phyloP scores from a whole-genome alignment of 2,329 filamentous ascomycete genomes.

The Lomentospora prolificans region DNA sequence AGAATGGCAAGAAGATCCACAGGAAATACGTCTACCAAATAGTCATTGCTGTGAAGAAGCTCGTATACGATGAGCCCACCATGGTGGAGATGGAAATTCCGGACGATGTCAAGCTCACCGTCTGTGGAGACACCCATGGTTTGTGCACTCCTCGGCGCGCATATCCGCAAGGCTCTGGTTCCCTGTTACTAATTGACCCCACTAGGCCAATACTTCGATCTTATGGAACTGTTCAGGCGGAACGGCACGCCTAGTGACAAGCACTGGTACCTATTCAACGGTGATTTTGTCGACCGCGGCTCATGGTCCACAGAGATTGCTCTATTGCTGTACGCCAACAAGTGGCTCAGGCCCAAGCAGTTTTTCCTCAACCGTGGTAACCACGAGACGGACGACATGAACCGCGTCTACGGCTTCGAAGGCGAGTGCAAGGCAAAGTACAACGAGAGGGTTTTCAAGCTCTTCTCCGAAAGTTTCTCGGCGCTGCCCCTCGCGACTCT shows the following conservation, averaged over 20 bases:
- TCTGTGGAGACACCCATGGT: slow-evolving; percentile 97
- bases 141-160: slow-evolving; percentile 20
- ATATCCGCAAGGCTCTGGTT: neutral
- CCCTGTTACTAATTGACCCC: neutral
- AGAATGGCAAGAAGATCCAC: slow-evolving; percentile 88
- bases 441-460: slow-evolving; percentile 88
- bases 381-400: slow-evolving; percentile 99
- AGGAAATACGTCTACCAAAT: slow-evolving; percentile 98
- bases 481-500: slow-evolving; percentile 85
- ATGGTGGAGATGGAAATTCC: slow-evolving; percentile 91
- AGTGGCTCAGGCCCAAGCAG: slow-evolving; percentile 77
- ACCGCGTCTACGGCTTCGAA: slow-evolving; percentile 95
- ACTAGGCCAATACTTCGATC: slow-evolving; percentile 88
- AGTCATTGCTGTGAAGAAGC: slow-evolving; percentile 76
- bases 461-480: slow-evolving; percentile 97
- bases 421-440: slow-evolving; percentile 98
- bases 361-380: slow-evolving; percentile 98
- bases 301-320: slow-evolving; percentile 99
- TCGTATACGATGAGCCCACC: slow-evolving; percentile 85
- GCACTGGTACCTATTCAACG: slow-evolving; percentile 95
- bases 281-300: slow-evolving; percentile 94
- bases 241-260: slow-evolving; percentile 78
- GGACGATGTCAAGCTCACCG: slow-evolving; percentile 70
- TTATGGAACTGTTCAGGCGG: slow-evolving; percentile 89
- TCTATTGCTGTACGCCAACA: slow-evolving; percentile 87